Conservation (phyloP, 768 basidiomycete genomes). For the Lactarius akahatsu region DNA sequence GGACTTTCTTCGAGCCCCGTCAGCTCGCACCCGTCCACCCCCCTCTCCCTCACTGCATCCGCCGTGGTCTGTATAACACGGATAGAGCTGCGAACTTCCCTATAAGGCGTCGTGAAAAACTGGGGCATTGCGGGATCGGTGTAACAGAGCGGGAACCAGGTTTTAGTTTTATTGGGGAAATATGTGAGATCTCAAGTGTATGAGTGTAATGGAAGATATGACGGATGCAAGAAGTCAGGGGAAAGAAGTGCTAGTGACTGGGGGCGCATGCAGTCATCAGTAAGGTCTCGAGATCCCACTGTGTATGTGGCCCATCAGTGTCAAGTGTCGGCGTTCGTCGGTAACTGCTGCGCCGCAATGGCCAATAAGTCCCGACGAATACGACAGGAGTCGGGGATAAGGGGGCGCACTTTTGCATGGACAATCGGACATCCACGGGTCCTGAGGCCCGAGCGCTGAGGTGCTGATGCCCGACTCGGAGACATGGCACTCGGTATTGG, state of each 20-base stretch:
- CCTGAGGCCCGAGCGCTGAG: background rate
- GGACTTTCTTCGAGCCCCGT: background rate
- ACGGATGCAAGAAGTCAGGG: too few relatives aligned
- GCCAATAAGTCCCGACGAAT: slow-evolving; percentile 14
- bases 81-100: background rate
- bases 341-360: background rate
- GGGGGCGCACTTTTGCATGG: slow-evolving; percentile 7
- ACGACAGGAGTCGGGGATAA: slow-evolving; percentile 4
- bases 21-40: background rate
- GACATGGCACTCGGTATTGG: background rate
- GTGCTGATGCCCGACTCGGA: background rate
- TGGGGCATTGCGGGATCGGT: too few relatives aligned
- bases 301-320: background rate
- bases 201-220: too few relatives aligned
- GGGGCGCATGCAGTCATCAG: background rate
- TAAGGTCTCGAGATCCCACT: background rate
- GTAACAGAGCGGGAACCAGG: too few relatives aligned
- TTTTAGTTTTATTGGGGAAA: too few relatives aligned
- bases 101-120: too few relatives aligned
- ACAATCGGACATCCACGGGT: slow-evolving; percentile 1
- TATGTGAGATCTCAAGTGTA: too few relatives aligned
- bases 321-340: background rate
- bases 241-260: too few relatives aligned
- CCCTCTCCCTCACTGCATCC: background rate
- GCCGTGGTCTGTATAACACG: background rate